A percentile compares a stretch with the other conserved stretches of the same genome.
Conservation (phyloP, 225 moss, liverwort and hornwort species). For the Pseudisothecium myosuroides region DNA sequence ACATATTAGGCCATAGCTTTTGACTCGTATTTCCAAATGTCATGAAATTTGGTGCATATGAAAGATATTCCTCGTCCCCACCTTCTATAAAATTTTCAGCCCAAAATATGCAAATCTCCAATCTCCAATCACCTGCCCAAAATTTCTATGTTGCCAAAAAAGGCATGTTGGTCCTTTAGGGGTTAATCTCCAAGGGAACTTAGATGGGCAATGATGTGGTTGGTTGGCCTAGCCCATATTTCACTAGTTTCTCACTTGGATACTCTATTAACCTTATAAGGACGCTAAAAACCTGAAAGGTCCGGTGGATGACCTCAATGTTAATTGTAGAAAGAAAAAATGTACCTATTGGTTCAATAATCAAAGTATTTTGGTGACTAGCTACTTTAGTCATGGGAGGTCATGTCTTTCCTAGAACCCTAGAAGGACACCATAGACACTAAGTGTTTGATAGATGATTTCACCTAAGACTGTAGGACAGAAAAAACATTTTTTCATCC, state of each 20-base stretch:
- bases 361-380: fast-evolving
- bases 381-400: neutral
- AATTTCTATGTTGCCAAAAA: no score
- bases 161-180: no score
- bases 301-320: fast-evolving
- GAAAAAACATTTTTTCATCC: fast-evolving
- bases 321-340: neutral
- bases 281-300: neutral
- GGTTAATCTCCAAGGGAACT: fast-evolving
- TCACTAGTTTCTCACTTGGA: fast-evolving
- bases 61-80: no score
- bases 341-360: neutral
- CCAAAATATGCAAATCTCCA: no score
- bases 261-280: fast-evolving
- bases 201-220: fast-evolving
- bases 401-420: fast-evolving
- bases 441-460: neutral
- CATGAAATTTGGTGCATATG: no score
- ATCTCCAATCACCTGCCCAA: no score
- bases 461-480: neutral
- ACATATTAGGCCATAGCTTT: no score
- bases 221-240: neutral
- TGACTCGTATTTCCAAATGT: no score
- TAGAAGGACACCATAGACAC: neutral
- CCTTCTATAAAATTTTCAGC: no score